These are phyloP conservation scores for Phaeosphaeriaceae sp. DNA, from an alignment of 2,329 filamentous ascomycete species.

Conservation along the genomic window DNA sequence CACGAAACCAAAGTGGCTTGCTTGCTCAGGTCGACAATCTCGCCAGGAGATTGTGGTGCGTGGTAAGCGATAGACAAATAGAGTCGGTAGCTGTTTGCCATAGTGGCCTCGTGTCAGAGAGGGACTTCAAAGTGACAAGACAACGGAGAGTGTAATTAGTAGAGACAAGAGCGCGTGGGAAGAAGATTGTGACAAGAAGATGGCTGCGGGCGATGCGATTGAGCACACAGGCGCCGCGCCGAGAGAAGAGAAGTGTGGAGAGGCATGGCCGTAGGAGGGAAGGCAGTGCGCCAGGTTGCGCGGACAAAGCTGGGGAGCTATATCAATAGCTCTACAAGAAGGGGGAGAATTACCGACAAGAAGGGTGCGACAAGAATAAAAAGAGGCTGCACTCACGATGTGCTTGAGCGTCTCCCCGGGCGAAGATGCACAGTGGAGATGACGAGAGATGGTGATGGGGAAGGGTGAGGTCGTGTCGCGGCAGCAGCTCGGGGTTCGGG, in stretches of 20 bases:
- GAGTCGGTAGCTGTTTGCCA: constrained; percentile 51
- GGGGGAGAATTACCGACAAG: constrained; percentile 34
- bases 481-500: constrained; percentile 23
- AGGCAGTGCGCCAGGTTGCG: constrained; percentile 40
- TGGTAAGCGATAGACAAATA: constrained; percentile 38
- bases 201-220: constrained; percentile 38
- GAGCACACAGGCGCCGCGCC: constrained; percentile 40
- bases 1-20: constrained; percentile 12
- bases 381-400: constrained; percentile 50
- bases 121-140: constrained; percentile 44
- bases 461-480: constrained; percentile 28
- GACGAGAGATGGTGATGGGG: constrained; percentile 31
- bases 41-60: constrained; percentile 33
- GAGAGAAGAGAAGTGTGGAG: constrained; percentile 43
- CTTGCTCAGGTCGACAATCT: constrained; percentile 28
- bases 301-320: constrained; percentile 44
- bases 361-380: constrained; percentile 34
- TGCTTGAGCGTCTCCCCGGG: constrained; percentile 37
- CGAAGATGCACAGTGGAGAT: constrained; percentile 30
- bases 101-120: constrained; percentile 51
- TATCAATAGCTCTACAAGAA: constrained; percentile 40
- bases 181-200: constrained; percentile 35
- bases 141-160: constrained; percentile 36
- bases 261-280: constrained; percentile 33
- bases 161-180: constrained; percentile 30